phyloP scores from a whole-genome alignment of 352 stramenopile genomes.

The Phytophthora agathidicida region DNA sequence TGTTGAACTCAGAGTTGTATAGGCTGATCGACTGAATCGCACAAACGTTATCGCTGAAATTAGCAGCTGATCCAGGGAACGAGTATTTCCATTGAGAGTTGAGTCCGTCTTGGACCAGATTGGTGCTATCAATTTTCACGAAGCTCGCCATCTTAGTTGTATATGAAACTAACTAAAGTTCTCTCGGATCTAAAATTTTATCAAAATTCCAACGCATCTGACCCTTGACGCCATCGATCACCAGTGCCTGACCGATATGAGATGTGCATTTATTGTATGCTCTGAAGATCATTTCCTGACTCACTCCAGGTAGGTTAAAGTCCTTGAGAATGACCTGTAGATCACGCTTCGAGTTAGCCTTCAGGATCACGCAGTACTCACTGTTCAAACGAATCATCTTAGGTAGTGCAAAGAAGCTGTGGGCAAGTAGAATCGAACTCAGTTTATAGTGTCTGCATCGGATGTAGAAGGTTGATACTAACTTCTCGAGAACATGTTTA shows the following conservation, averaged over 20 bases:
- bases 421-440: not conserved
- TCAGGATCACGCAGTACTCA: constrained; percentile 7
- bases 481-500: too few species aligned
- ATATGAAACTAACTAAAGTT: constrained; percentile 12
- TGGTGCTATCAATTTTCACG: constrained; percentile 6
- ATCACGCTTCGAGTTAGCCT: constrained; percentile 13
- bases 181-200: too few species aligned
- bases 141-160: constrained; percentile 10
- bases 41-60: too few species aligned
- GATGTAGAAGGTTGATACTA: too few species aligned
- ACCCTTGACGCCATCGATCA: constrained; percentile 2
- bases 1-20: constrained; percentile 7
- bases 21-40: too few species aligned
- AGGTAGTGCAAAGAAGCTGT: too few species aligned
- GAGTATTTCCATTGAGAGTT: constrained; percentile 1
- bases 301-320: constrained; percentile 4
- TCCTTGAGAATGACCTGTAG: constrained; percentile 7
- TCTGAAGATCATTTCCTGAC: too few species aligned
- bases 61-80: too few species aligned
- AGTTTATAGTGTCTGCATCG: constrained; percentile 2
- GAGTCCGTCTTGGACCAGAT: constrained; percentile 12
- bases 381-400: too few species aligned
- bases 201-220: constrained; percentile 9
- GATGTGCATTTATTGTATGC: too few species aligned
- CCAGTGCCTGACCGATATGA: constrained; percentile 2